phyloP scores from a whole-genome alignment of 139 green algal genomes.

The Closterium sp. region DNA sequence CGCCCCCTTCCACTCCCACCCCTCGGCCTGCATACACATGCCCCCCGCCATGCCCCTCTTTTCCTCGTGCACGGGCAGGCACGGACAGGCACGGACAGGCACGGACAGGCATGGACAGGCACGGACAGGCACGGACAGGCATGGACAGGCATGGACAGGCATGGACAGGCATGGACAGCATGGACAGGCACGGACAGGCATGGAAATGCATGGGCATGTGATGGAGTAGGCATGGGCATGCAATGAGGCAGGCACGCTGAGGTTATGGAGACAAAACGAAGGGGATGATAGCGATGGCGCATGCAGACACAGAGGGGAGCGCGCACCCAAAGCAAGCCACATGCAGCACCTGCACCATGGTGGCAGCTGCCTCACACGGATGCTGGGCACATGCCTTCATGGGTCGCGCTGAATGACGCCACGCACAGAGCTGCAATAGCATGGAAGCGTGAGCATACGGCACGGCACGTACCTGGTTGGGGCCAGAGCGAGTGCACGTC shows the following conservation, averaged over 20 bases:
- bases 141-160: background rate
- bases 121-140: background rate
- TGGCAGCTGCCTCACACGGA: too few relatives aligned
- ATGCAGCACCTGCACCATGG: too few relatives aligned
- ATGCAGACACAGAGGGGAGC: too few relatives aligned
- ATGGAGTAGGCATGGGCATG: background rate
- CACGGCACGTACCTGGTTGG: background rate
- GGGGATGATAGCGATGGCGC: background rate
- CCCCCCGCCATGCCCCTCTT: background rate
- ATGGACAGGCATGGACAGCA: background rate
- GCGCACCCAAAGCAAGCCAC: too few relatives aligned
- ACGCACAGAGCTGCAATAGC: too few relatives aligned
- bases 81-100: too few relatives aligned
- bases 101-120: too few relatives aligned
- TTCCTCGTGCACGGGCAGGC: too few relatives aligned
- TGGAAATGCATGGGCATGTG: background rate
- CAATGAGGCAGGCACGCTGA: background rate
- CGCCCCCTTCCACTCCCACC: background rate
- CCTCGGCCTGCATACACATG: background rate
- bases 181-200: too few relatives aligned
- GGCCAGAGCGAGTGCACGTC: background rate
- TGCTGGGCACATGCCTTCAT: too few relatives aligned
- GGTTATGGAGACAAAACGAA: background rate
- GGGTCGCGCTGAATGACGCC: too few relatives aligned
- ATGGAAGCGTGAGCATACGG: too few relatives aligned